phyloP scores from a whole-genome alignment of 805 yeast genomes.

The Pichia deserticola region DNA sequence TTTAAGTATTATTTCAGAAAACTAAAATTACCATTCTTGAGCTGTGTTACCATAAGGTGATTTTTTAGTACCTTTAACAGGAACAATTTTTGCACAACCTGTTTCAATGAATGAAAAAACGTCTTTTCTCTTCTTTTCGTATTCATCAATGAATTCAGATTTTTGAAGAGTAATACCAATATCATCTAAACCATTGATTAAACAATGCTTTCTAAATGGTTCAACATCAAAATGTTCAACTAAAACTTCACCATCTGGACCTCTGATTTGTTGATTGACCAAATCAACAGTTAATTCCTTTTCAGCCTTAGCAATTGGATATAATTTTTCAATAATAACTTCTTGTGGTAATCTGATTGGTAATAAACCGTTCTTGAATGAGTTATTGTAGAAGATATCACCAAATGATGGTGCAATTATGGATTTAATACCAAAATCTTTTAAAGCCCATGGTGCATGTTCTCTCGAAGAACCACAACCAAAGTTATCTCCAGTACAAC shows the following conservation, averaged over 20 bases:
- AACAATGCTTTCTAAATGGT: slow-evolving; percentile 88
- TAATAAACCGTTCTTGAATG: slow-evolving; percentile 89
- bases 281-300: slow-evolving; percentile 70
- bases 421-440: slow-evolving; percentile 93
- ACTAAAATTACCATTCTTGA: slow-evolving; percentile 57
- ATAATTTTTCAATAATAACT: slow-evolving; percentile 58
- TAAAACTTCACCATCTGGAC: slow-evolving; percentile 61
- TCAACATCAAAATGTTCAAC: slow-evolving; percentile 84
- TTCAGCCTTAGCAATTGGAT: slow-evolving; percentile 76
- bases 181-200: slow-evolving; percentile 92
- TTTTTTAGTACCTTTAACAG: slow-evolving; percentile 62
- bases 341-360: slow-evolving; percentile 89
- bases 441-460: slow-evolving; percentile 99
- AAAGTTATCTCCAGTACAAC: slow-evolving; percentile 93
- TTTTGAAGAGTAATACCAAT: slow-evolving; percentile 92
- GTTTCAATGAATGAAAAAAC: slow-evolving; percentile 91
- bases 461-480: slow-evolving; percentile 99
- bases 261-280: slow-evolving; percentile 73
- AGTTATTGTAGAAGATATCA: slow-evolving; percentile 95
- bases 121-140: slow-evolving; percentile 69
- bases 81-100: slow-evolving; percentile 56
- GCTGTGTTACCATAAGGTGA: slow-evolving; percentile 57
- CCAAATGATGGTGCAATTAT: slow-evolving; percentile 98
- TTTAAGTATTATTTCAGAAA: too few species aligned
- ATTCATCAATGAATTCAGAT: slow-evolving; percentile 65